A percentile compares a stretch with the other conserved stretches of the same genome.
phyloP scores from a whole-genome alignment of 1,284 basidiomycete genomes.

The Trichosporon faecale region DNA sequence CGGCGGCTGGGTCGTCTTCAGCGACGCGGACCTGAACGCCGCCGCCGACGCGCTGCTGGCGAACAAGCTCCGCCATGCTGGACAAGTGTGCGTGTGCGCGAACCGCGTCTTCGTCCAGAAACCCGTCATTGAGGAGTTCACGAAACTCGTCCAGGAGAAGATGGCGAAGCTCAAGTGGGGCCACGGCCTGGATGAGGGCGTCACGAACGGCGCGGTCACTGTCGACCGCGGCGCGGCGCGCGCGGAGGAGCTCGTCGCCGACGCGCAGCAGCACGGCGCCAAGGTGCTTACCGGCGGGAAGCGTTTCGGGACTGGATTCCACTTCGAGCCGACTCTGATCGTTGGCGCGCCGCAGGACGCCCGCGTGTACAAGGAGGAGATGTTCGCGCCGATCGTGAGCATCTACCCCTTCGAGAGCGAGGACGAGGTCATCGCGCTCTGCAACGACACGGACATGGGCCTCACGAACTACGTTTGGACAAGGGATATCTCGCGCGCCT shows the following conservation, averaged over 20 bases:
- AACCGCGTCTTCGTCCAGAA: conserved; percentile 79
- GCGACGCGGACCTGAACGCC: conserved; percentile 48
- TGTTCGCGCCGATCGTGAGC: conserved; percentile 67
- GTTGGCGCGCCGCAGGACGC: conserved; percentile 69
- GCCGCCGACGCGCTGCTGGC: conserved; percentile 57
- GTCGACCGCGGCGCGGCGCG: conserved; percentile 77
- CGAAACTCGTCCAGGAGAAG: conserved; percentile 28
- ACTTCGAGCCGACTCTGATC: conserved; percentile 82
- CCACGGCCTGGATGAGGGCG: conserved; percentile 68
- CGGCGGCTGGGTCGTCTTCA: conserved; percentile 45
- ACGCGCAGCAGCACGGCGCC: conserved; percentile 74
- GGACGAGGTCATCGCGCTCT: conserved; percentile 77
- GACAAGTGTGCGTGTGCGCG: conserved; percentile 65
- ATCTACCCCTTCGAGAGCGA: conserved; percentile 78
- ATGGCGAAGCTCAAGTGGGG: conserved; percentile 83
- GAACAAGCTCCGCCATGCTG: conserved; percentile 83
- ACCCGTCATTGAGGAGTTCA: conserved; percentile 38
- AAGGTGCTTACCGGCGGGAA: conserved; percentile 81
- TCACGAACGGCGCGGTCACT: conserved; percentile 84
- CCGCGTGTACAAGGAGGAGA: conserved; percentile 68
- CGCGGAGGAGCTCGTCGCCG: conserved; percentile 74
- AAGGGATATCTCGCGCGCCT: conserved; percentile 76
- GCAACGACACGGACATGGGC: conserved; percentile 77
- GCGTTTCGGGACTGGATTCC: conserved; percentile 55
- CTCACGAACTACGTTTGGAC: conserved; percentile 90